Base-by-base conservation (phyloP, 305 asterid genomes). In the Fraxinus sp. region DNA sequence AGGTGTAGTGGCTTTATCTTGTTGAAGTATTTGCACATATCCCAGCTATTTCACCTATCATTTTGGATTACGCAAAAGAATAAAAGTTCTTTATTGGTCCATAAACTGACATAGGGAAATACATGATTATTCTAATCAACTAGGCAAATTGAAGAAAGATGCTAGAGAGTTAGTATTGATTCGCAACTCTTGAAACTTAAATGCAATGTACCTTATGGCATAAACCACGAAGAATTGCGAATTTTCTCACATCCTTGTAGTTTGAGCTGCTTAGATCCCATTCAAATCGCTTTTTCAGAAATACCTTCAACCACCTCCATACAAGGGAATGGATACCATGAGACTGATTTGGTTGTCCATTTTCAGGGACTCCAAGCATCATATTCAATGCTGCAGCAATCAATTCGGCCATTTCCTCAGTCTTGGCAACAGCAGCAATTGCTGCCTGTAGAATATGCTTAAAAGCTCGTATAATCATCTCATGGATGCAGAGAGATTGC, bases 401-500 rank as follows among this genome's bases (percentile, higher is more conserved):
- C 82, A 91, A 83, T 78, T 88, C 90, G 83, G 98, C 94, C 86
- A 94, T 83, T 82, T 92, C 89, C 85, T 91, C 97, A 79, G 94
- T 86, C 84, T 89, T 87, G 68, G 83, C 90, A 84, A 88, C 91
- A 74, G 97, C 89, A 86, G 98, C 93, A 88, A 95, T 92, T 39
- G 89, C 93, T 80, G 99, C 98, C 88, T 90, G 97, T 49, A 95
- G 88, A 83, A 95, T 90, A 88, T 94, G 99, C 96, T 95, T 95
- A 85, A 95, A 95, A 74, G 98, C 97, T 74, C 99, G 90, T 76
- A 92, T 94, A 79, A 94, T 92, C 99, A 95, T 94, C 91, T 95
- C 99, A 74, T 94, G 99, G 82, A 95, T 90, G 89, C 99, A 95
- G 80, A 95, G 97, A 79, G 98, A 94, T 62, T 96, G 99, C 87